phyloP scores from a whole-genome alignment of 169 alveolate genomes.

The Toxoplasma gondii region DNA sequence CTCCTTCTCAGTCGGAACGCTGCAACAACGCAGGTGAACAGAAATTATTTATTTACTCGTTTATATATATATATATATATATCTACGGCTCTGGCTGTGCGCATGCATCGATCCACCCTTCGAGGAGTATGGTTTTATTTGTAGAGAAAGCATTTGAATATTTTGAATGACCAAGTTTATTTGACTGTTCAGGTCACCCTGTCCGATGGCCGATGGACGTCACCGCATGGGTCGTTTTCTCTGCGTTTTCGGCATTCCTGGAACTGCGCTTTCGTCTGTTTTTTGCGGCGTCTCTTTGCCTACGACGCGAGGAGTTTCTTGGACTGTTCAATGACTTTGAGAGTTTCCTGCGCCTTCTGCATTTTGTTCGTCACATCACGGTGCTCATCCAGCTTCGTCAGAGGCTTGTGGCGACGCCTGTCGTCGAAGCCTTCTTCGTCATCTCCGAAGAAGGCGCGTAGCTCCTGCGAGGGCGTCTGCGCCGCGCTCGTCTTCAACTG shows the following conservation, averaged over 20 bases:
- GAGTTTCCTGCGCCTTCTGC: constrained; percentile 9
- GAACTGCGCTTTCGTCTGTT: no score
- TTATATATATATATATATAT: no score
- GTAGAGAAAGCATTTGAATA: no score
- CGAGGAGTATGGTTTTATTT: no score
- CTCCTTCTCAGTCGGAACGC: constrained; percentile 72
- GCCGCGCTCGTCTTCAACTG: constrained; percentile 17
- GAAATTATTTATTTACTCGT: background rate
- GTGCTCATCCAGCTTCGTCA: constrained; percentile 60
- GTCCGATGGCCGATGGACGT: no score
- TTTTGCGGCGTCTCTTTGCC: background rate
- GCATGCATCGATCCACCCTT: no score
- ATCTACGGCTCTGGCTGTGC: no score
- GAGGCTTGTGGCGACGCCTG: constrained; percentile 50
- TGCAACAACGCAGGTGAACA: constrained; percentile 7
- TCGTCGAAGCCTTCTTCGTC: constrained; percentile 62
- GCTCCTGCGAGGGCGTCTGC: constrained; percentile 7
- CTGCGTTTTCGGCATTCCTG: no score
- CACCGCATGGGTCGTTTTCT: no score
- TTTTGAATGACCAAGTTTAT: no score
- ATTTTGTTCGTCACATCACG: constrained; percentile 48
- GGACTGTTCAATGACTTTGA: constrained; percentile 31
- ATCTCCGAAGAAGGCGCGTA: constrained; percentile 41
- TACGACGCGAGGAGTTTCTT: constrained; percentile 33
- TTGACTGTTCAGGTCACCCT: no score